Evolutionary conservation across 768 basidiomycete genomes (phyloP).

Genomic region (Lactarius tabidus): DNA sequence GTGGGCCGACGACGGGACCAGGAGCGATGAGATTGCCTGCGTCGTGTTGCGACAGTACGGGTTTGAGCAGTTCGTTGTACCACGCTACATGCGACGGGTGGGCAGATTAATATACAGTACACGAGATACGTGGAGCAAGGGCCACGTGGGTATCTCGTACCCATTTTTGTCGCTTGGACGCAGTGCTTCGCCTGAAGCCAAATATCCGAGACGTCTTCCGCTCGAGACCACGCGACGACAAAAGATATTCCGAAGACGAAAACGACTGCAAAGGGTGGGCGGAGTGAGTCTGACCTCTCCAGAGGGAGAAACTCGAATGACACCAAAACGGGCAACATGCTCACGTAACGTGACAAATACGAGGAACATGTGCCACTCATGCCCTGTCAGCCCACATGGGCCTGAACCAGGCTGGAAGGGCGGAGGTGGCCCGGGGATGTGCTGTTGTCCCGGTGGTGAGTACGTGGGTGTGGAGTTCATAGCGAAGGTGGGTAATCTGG

Average conservation of each 20-base stretch:
- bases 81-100: not conserved
- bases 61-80: slow-evolving; percentile 6
- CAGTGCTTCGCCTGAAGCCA: slow-evolving; percentile 2
- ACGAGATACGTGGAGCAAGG: not conserved
- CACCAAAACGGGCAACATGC: not conserved
- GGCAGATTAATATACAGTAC: not conserved
- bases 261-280: not conserved
- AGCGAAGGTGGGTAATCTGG: not conserved
- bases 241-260: too few relatives aligned
- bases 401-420: not conserved
- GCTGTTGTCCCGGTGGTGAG: not conserved
- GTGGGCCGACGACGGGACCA: not conserved
- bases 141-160: not conserved
- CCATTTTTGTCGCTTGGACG: not conserved
- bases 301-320: not conserved
- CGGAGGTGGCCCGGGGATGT: not conserved
- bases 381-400: not conserved
- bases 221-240: not conserved
- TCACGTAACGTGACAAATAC: not conserved
- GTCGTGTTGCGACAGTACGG: slow-evolving; percentile 7
- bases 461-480: not conserved
- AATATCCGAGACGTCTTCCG: not conserved
- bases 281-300: not conserved
- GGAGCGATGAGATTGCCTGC: not conserved
- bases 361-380: slow-evolving; percentile 4